A percentile compares a stretch with the other conserved stretches of the same genome.
phyloP scores from a whole-genome alignment of 2,329 filamentous ascomycete species.

The Penicillium sp. region DNA sequence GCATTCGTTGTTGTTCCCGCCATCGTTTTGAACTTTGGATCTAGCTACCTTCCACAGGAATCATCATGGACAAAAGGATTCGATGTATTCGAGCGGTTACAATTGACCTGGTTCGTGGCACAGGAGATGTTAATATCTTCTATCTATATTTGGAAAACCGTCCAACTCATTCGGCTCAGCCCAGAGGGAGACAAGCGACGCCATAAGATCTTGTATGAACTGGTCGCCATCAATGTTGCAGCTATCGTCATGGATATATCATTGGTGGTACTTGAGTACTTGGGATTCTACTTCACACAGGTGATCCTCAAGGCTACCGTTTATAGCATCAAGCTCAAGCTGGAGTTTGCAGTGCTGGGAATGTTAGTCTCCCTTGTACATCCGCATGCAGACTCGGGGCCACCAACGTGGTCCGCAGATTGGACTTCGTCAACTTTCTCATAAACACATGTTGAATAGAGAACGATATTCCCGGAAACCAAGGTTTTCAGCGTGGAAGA shows the following conservation, averaged over 20 bases:
- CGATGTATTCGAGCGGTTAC: not conserved
- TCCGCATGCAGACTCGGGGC: not conserved
- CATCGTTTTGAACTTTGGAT: not conserved
- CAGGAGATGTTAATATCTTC: not conserved
- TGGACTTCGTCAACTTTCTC: not conserved
- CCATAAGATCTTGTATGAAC: not conserved
- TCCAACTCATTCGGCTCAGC: not conserved
- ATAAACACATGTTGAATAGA: not conserved
- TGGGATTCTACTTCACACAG: constrained; percentile 1
- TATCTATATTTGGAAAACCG: not conserved
- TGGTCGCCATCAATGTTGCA: not conserved
- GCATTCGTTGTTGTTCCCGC: not conserved
- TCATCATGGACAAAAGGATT: not conserved
- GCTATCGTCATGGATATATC: not conserved
- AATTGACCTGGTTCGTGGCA: not conserved
- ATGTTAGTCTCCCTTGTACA: constrained; percentile 1
- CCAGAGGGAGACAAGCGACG: not conserved
- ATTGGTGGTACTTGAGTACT: not conserved
- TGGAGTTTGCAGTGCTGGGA: constrained; percentile 5
- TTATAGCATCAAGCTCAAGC: constrained; percentile 5
- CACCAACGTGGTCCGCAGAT: not conserved
- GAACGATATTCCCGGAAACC: not conserved
- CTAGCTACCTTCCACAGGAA: not conserved
- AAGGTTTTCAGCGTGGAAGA: not conserved
- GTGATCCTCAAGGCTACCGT: constrained; percentile 4